These are phyloP conservation scores for Penicillium decumbens DNA, from an alignment of 2,329 filamentous ascomycete genomes.

Conservation along the genomic window DNA sequence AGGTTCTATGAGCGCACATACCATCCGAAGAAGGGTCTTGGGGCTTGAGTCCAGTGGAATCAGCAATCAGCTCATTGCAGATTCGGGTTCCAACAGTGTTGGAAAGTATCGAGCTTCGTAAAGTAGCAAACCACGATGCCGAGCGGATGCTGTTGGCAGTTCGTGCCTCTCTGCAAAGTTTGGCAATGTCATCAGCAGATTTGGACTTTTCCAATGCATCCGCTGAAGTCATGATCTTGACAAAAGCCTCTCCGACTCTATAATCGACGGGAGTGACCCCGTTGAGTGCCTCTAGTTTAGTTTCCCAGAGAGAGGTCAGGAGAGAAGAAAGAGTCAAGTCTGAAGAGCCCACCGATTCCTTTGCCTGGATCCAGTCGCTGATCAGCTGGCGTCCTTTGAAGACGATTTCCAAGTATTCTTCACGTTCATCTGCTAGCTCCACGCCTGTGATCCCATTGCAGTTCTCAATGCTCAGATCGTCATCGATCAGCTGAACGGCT, in stretches of 20 bases:
- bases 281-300: slow-evolving; percentile 29
- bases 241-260: slow-evolving; percentile 39
- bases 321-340: slow-evolving; percentile 21
- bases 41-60: slow-evolving; percentile 53
- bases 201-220: slow-evolving; percentile 25
- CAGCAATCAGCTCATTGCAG: slow-evolving; percentile 58
- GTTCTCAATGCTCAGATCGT: slow-evolving; percentile 55
- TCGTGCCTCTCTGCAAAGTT: slow-evolving; percentile 34
- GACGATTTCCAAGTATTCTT: slow-evolving; percentile 52
- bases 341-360: slow-evolving; percentile 14
- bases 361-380: slow-evolving; percentile 39
- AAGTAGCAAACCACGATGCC: slow-evolving; percentile 46
- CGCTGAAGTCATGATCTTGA: slow-evolving; percentile 35
- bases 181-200: slow-evolving; percentile 30
- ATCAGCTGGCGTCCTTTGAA: slow-evolving; percentile 48
- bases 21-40: slow-evolving; percentile 42
- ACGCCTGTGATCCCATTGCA: slow-evolving; percentile 52
- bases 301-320: slow-evolving; percentile 33
- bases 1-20: slow-evolving; percentile 20
- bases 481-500: slow-evolving; percentile 54
- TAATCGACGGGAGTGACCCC: slow-evolving; percentile 34
- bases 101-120: slow-evolving; percentile 47
- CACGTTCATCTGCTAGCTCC: slow-evolving; percentile 47
- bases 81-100: slow-evolving; percentile 48
- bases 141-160: slow-evolving; percentile 45